A percentile compares a stretch with the other conserved stretches of the same genome.
Evolutionary conservation across 768 basidiomycete genomes (phyloP).

Genomic region (Boletus subcaerulescens): DNA sequence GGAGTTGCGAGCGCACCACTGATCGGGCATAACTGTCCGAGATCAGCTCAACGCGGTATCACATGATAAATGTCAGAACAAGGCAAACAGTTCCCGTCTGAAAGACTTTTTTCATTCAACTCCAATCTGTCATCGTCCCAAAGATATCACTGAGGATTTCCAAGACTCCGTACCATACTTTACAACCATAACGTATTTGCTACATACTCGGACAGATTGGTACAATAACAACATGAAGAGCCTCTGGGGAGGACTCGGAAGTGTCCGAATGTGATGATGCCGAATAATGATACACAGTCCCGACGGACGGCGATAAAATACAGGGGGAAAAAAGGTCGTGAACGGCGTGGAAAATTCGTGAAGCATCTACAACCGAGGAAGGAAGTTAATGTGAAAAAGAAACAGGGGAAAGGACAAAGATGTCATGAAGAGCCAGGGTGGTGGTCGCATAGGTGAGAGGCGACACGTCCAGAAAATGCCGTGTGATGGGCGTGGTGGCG

Average conservation of each 20-base stretch:
- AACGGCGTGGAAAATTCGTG: slow-evolving; percentile 29
- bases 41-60: not conserved
- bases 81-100: not conserved
- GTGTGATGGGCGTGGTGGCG: not conserved
- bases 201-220: slow-evolving; percentile 27
- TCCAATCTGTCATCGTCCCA: not conserved
- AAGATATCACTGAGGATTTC: not conserved
- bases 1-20: slow-evolving; percentile 10
- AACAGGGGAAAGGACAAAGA: not conserved
- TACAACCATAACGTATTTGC: slow-evolving; percentile 37
- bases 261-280: slow-evolving; percentile 31
- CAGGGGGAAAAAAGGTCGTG: slow-evolving; percentile 22
- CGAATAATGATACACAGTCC: slow-evolving; percentile 35
- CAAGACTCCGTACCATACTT: slow-evolving; percentile 23
- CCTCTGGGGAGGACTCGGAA: not conserved
- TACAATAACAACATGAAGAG: slow-evolving; percentile 25
- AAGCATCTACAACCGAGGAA: slow-evolving; percentile 13
- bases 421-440: slow-evolving; percentile 9
- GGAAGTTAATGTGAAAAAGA: slow-evolving; percentile 4
- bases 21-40: slow-evolving; percentile 9
- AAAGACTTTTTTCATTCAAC: not conserved
- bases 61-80: slow-evolving; percentile 15
- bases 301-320: slow-evolving; percentile 27
- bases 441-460: not conserved
- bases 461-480: slow-evolving; percentile 16